These are phyloP conservation scores for Oryza rufipogon DNA, from an alignment of 176 grass and related monocot genomes.

Conservation along the genomic window DNA sequence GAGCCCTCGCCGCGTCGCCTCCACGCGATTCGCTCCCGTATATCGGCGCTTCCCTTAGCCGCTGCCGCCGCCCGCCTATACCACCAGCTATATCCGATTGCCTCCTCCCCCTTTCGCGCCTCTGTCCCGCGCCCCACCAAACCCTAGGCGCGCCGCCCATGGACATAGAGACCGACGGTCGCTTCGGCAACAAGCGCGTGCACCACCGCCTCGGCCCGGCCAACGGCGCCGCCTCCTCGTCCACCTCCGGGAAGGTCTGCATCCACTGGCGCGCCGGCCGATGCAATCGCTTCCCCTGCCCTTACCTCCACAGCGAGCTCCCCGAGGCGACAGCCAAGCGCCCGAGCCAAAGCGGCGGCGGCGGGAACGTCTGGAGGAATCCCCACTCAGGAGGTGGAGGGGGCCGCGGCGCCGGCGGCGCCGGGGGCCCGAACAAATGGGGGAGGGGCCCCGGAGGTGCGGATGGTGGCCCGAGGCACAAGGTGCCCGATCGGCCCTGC, in stretches of 20 bases:
- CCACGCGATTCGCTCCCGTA: slow-evolving; percentile 25
- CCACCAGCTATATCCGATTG: neutral
- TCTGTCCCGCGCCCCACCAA: slow-evolving; percentile 33
- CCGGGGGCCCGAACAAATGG: slow-evolving; percentile 59
- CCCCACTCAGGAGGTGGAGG: slow-evolving; percentile 47
- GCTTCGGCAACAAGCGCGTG: slow-evolving; percentile 68
- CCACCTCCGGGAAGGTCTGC: slow-evolving; percentile 67
- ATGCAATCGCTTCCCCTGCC: slow-evolving; percentile 90
- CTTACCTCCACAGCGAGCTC: slow-evolving; percentile 89
- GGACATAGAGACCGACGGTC: slow-evolving; percentile 60
- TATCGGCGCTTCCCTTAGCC: slow-evolving; percentile 24
- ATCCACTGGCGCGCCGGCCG: slow-evolving; percentile 80
- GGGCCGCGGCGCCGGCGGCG: slow-evolving; percentile 9
- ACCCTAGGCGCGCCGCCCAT: slow-evolving; percentile 57
- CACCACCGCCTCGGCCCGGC: slow-evolving; percentile 53
- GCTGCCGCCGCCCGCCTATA: slow-evolving; percentile 19
- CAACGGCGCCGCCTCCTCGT: slow-evolving; percentile 36
- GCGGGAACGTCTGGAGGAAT: slow-evolving; percentile 66
- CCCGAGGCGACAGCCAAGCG: slow-evolving; percentile 54
- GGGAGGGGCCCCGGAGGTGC: slow-evolving; percentile 62
- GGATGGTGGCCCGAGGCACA: slow-evolving; percentile 32
- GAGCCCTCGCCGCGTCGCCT: slow-evolving; percentile 55
- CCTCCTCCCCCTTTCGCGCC: slow-evolving; percentile 4
- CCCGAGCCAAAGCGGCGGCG: slow-evolving; percentile 40
- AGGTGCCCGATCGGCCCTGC: slow-evolving; percentile 52